Conservation (phyloP, 1,284 basidiomycete genomes). For the Ganoderma meredithae region DNA sequence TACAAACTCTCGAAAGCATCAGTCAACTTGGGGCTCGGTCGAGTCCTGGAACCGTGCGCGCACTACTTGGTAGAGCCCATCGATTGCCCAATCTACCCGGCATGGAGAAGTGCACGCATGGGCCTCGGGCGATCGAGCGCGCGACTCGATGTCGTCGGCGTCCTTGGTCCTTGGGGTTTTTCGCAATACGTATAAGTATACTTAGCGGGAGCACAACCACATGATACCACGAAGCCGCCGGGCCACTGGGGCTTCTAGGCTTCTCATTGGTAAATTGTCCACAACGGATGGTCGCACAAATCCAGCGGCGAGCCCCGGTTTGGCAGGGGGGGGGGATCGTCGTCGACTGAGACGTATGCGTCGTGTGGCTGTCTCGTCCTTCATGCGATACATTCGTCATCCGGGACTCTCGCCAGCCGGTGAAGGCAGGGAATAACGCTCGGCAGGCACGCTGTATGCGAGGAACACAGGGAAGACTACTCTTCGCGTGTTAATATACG, state of each 20-base stretch:
- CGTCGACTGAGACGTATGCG: neutral
- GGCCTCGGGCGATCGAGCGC: neutral
- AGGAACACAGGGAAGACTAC: neutral
- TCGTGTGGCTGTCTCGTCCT: constrained; percentile 1
- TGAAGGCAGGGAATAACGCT: neutral
- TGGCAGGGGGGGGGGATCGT: constrained; percentile 7
- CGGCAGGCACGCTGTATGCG: neutral
- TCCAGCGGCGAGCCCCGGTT: neutral
- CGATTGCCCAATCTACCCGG: constrained; percentile 7
- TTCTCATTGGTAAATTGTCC: constrained; percentile 3
- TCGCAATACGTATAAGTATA: neutral
- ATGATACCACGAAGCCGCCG: neutral
- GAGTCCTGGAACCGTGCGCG: neutral
- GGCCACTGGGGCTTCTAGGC: neutral
- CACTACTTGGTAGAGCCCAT: constrained; percentile 1
- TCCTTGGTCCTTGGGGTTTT: neutral
- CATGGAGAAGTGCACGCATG: neutral
- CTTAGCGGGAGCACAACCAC: constrained; percentile 5
- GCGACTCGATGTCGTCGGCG: neutral
- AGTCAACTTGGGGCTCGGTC: neutral
- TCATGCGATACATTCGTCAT: neutral
- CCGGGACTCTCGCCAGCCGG: neutral
- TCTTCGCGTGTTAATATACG: neutral
- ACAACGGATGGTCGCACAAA: neutral
- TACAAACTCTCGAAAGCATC: neutral